Evolutionary conservation across 371 early-diverging fungal genomes (phyloP).

Genomic region (Synchytrium microbalum): DNA sequence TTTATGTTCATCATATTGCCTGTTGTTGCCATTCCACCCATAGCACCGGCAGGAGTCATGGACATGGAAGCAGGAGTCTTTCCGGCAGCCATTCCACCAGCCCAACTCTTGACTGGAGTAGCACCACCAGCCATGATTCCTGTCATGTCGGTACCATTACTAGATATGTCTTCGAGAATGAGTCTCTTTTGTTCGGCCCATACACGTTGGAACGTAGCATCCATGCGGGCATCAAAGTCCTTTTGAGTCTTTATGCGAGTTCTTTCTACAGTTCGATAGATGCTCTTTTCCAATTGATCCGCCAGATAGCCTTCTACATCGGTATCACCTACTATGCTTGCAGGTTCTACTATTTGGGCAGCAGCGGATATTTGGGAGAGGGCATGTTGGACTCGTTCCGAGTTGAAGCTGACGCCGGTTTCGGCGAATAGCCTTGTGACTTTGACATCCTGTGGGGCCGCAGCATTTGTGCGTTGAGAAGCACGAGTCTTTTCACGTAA

Average conservation of each 20-base stretch:
- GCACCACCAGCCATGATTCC: neutral
- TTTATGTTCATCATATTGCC: too few relatives aligned
- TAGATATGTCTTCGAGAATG: neutral
- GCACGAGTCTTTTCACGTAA: slow-evolving; percentile 47
- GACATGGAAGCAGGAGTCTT: neutral
- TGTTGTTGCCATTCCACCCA: neutral
- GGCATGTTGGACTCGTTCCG: slow-evolving; percentile 49
- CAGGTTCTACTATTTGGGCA: slow-evolving; percentile 55
- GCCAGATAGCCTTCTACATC: slow-evolving; percentile 72
- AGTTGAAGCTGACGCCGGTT: slow-evolving; percentile 54
- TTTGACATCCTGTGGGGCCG: slow-evolving; percentile 20
- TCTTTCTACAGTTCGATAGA: slow-evolving; percentile 63
- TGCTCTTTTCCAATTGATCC: slow-evolving; percentile 62
- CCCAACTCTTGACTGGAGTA: neutral
- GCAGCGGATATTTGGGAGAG: slow-evolving; percentile 53
- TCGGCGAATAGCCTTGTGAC: slow-evolving; percentile 54
- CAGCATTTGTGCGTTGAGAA: slow-evolving; percentile 35
- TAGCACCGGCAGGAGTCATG: neutral
- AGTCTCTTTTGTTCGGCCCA: neutral
- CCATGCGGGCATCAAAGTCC: slow-evolving; percentile 21
- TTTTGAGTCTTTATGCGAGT: slow-evolving; percentile 19
- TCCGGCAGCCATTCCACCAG: neutral
- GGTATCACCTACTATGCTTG: slow-evolving; percentile 53
- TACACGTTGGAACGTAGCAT: neutral
- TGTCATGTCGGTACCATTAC: neutral